These are phyloP conservation scores for Fermentozyma sake DNA, from an alignment of 1,139 yeast genomes.

Conservation along the genomic window DNA sequence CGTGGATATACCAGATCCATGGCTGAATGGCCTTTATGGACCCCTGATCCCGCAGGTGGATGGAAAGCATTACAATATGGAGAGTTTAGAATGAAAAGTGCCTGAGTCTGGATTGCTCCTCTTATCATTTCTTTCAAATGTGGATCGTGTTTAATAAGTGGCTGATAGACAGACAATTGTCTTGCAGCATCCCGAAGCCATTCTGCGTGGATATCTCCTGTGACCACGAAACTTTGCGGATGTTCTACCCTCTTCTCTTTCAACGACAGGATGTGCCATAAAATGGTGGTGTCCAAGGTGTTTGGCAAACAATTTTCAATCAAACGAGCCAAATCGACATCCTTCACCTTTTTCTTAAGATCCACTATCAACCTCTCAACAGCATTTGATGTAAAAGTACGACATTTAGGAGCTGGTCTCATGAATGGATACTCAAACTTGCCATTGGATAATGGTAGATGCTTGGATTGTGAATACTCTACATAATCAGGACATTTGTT, in stretches of 20 bases:
- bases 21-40: constrained; percentile 50
- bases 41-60: constrained; percentile 65
- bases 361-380: constrained; percentile 62
- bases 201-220: constrained; percentile 90
- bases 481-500: constrained; percentile 39
- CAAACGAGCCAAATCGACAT: constrained; percentile 66
- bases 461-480: constrained; percentile 37
- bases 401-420: constrained; percentile 68
- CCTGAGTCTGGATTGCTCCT: constrained; percentile 84
- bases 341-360: constrained; percentile 45
- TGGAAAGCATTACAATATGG: constrained; percentile 93
- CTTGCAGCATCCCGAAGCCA: constrained; percentile 86
- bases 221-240: constrained; percentile 60
- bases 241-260: constrained; percentile 11
- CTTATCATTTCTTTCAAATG: constrained; percentile 48
- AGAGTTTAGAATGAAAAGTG: constrained; percentile 50
- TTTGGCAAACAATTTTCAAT: constrained; percentile 85
- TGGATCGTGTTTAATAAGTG: constrained; percentile 49
- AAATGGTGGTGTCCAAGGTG: constrained; percentile 80
- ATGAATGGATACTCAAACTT: constrained; percentile 57
- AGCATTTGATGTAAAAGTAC: constrained; percentile 62
- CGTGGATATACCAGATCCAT: constrained; percentile 63
- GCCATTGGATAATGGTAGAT: constrained; percentile 50
- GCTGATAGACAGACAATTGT: constrained; percentile 74
- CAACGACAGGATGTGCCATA: constrained; percentile 51